Base-by-base conservation (phyloP, 2,329 filamentous ascomycete genomes). In the Sclerotinia subarctica region DNA sequence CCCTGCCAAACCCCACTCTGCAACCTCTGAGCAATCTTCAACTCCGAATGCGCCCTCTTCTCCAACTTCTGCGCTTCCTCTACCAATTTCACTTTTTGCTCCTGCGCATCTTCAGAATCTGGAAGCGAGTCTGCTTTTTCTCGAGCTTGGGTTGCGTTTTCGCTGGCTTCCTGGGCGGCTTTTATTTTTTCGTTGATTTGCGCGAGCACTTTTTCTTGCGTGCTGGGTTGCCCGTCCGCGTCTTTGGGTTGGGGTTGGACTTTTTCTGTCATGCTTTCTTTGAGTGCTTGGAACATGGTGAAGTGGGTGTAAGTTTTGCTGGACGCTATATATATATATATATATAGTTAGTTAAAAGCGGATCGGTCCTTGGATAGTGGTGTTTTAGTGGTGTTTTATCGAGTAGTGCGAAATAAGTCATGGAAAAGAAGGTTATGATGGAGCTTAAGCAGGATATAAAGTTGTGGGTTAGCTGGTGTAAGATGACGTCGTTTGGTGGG, bases 1-100 rank as follows among this genome's bases (percentile, higher is more conserved):
- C 73, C 73, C 65, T 75, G 73, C 73, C 73, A 75, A 26, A 73
- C 70, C 2, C 73, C 73, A 60, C 72, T 73, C 51, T 75, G 73
- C 32, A 75, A 38, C 42, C 73, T 64, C 74, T 85, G 86, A 44
- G 91, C 91, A 66, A 91, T 90, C 71, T 87, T 84, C 78, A 86
- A 85, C 71, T 90, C 91, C 60, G 89, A 92, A 15, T 59, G 62
- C 1, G 71, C 68, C 6, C 64, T 70, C 44, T 72, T 72, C 21
- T 73, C 71, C 10, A 70, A 44, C 44, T 72, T 72, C 15, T 53
- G 35, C 8, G 73, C 73, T 58, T 73, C 71, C 26, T 66, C 68
- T 3, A 74, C 13, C 5, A 63, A 53, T 11, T 66, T 29, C 17
- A 66, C 42, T 53, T 73, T 73, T 46, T 70, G 69, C 54, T 73